Percentiles rank a stretch among this genome's conserved stretches.
These are phyloP conservation scores for Kalanchoe fedtschenkoi DNA, from an alignment of 164 flowering plant species.

Conservation along the genomic window DNA sequence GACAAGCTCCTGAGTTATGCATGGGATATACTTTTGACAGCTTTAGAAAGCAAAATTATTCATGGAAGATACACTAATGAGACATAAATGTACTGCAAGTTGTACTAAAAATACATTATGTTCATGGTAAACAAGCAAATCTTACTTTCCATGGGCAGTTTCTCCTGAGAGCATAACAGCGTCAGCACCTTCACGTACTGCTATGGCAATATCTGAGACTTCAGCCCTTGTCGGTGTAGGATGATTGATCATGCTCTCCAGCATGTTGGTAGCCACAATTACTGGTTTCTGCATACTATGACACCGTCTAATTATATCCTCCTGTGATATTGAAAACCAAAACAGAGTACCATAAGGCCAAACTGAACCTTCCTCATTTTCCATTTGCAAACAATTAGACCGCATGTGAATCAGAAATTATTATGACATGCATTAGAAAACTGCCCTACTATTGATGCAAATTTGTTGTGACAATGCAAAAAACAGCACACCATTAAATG, in stretches of 20 bases:
- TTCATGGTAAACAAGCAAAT: conserved; percentile 7
- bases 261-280: conserved; percentile 98
- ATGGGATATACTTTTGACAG: too few relatives aligned
- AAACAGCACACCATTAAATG: too few relatives aligned
- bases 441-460: not conserved
- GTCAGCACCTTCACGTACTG: conserved; percentile 95
- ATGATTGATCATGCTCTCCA: conserved; percentile 95
- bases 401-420: not conserved
- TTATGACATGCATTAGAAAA: not conserved
- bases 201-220: conserved; percentile 97
- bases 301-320: conserved; percentile 81
- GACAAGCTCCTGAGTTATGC: too few relatives aligned
- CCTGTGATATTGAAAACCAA: conserved; percentile 24
- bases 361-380: not conserved
- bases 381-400: not conserved
- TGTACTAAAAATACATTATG: not conserved
- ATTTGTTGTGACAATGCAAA: too few relatives aligned
- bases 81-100: not conserved
- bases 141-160: conserved; percentile 99
- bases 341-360: not conserved
- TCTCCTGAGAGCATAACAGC: conserved; percentile 99
- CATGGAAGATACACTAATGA: not conserved
- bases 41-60: too few relatives aligned
- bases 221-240: conserved; percentile 99
- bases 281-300: conserved; percentile 88